Base-by-base conservation (phyloP, 805 yeast genomes). In the Candida morakotiae region DNA sequence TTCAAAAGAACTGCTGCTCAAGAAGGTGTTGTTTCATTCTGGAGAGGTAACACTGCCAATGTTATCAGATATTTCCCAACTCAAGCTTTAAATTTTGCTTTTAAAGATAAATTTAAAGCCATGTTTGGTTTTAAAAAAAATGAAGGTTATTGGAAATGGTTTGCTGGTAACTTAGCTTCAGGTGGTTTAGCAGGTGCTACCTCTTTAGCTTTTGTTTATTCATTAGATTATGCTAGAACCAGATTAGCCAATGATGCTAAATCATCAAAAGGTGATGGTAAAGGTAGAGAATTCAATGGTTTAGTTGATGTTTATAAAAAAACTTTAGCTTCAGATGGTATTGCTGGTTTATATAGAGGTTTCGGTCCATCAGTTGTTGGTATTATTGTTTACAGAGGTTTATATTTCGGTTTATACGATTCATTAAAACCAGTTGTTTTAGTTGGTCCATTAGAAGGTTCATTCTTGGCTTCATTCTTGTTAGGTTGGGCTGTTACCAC, bases 1-100 rank as follows among this genome's bases (percentile, higher is more conserved):
- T 88, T 89, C 94, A 79, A 66, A 61, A 85, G 96, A 80, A 89
- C 97, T 55, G 83, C 89, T 51, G 83, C 85, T 56, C 87, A 83
- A 55, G 97, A 88, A 77, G 97, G 97, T 81, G 61, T 85, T 49
- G 77, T 72, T 53, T 73, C 97, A 49, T 87, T 88, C 91, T 88
- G 97, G 97, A 84, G 96, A 84, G 97, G 97, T 81, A 88, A 88
- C 89, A 89, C 96, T 52, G 97, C 97, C 62, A 88, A 88, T 75
- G 97, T 88, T 67, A 83, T 88, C 77, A 86, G 97, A 79, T 88
- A 89, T 82, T 88, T 88, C 95, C 97, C 97, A 71, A 89, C 97
- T 69, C 97, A 88, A 77, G 97, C 97, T 60, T 81, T 88, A 67
- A 88, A 88, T 84, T 89, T 88, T 62, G 97, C 97, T 62, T 89